Evolutionary conservation across 2,329 filamentous ascomycete species (phyloP), one percentile per base, ranked within the genome.

Genomic region (Spiromastix sp.): DNA sequence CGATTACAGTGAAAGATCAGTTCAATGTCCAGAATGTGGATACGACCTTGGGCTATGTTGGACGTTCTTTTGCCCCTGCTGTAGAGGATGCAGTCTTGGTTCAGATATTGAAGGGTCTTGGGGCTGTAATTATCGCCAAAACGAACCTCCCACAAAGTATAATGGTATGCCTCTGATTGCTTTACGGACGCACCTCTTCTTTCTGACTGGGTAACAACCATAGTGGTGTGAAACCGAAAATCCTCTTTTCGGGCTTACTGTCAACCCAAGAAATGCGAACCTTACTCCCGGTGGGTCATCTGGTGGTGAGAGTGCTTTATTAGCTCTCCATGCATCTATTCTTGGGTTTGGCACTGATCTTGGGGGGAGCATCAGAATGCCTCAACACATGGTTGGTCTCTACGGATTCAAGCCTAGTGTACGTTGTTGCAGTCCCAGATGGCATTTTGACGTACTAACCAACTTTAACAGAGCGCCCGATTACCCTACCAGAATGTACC

Each of bases 331-430:
- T 7, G 79, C 78, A 11, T 74, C 70, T 37, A 64, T 68, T 0
- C 42, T 80, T 0, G 79, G 79, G 7, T 62, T 80, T 0, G 77
- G 76, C 1, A 76, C 76, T 0, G 77, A 81, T 42, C 79, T 81
- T 36, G 72, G 72, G 6, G 64, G 64, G 5, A 62, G 58, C 5
- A 56, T 68, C 15, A 52, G 64, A 3, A 53, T 60, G 4, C 64
- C 74, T 3, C 63, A 71, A 12, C 70, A 65, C 3, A 77, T 76
- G 57, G 72, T 74, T 38, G 62, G 62, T 19, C 38, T 59, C 2
- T 68, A 60, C 38, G 57, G 57, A 1, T 49, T 66, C 15, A 54
- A 57, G 27, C 59, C 64, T 1, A 62, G 38, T 15, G 38, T 40
- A 32, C 19, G 24, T 7, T 20, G 11, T 11, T 31, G 7, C 5